phyloP scores from a whole-genome alignment of 345 rosid genomes.

The Toxicodendron radicans region DNA sequence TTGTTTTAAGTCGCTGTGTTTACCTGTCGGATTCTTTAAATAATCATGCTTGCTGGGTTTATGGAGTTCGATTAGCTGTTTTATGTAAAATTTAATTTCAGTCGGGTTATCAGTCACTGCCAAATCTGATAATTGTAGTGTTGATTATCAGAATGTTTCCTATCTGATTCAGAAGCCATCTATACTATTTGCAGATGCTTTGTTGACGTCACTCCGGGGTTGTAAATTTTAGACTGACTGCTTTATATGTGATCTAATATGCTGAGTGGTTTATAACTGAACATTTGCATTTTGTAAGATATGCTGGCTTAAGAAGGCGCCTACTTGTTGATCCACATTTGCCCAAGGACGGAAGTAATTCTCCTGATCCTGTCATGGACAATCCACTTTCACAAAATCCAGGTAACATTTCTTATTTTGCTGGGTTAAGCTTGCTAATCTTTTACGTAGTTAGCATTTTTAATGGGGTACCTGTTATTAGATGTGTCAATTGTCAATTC shows the following conservation, averaged over 20 bases:
- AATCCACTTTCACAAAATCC: constrained; percentile 97
- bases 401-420: constrained; percentile 45
- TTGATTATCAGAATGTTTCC: neutral
- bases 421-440: neutral
- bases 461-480: neutral
- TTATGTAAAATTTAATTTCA: neutral
- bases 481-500: neutral
- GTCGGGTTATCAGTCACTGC: neutral
- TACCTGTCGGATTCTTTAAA: neutral
- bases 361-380: constrained; percentile 73
- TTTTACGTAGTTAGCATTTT: neutral
- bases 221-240: neutral
- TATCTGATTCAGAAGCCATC: neutral
- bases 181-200: neutral
- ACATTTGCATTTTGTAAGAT: constrained; percentile 41
- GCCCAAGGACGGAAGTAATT: constrained; percentile 54
- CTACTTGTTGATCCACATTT: constrained; percentile 80
- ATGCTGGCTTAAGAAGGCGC: constrained; percentile 77
- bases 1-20: neutral
- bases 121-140: neutral
- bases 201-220: neutral
- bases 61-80: neutral
- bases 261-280: neutral
- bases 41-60: neutral
- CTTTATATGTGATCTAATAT: neutral